Evolutionary conservation across 805 yeast species (phyloP), one percentile per base, ranked within the genome.

Genomic region (Metahyphopichia silvanorum): DNA sequence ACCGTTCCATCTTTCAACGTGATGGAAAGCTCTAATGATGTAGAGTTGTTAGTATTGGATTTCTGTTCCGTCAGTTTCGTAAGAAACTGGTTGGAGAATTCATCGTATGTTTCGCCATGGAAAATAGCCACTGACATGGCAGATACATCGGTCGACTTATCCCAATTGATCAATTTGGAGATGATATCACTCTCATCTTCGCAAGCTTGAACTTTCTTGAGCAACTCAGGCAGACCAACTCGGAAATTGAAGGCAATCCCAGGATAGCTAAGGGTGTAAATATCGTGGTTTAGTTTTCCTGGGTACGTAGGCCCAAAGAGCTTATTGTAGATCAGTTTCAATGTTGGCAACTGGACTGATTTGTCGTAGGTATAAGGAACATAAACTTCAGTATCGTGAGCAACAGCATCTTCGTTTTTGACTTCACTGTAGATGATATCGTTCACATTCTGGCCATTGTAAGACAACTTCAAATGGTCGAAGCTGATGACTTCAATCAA

Each of bases 261-360:
- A 2, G 78, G 76, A 42, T 78, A 78, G 15, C 76, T 68, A 16
- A 78, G 54, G 8, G 65, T 51, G 43, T 77, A 78, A 14, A 49
- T 40, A 10, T 50, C 46, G 13, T 43, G 27, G 27, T 58, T 51
- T 7, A 63, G 42, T 17, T 44, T 50, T 0, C 83, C 84, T 2
- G 81, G 79, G 38, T 71, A 76, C 0, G 84, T 77, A 2, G 83
- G 83, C 0, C 85, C 85, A 47, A 78, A 74, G 2, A 69, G 59
- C 46, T 68, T 71, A 44, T 77, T 76, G 50, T 78, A 78, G 3
- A 77, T 60, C 12, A 60, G 53, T 28, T 67, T 69, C 40, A 76
- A 58, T 1, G 57, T 47, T 5, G 50, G 53, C 44, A 33, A 19
- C 29, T 28, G 16, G 37, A 39, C 20, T 22, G 38, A 25, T 14